Evolutionary conservation across 2,329 filamentous ascomycete species (phyloP).

Genomic region (Exophiala sideris): DNA sequence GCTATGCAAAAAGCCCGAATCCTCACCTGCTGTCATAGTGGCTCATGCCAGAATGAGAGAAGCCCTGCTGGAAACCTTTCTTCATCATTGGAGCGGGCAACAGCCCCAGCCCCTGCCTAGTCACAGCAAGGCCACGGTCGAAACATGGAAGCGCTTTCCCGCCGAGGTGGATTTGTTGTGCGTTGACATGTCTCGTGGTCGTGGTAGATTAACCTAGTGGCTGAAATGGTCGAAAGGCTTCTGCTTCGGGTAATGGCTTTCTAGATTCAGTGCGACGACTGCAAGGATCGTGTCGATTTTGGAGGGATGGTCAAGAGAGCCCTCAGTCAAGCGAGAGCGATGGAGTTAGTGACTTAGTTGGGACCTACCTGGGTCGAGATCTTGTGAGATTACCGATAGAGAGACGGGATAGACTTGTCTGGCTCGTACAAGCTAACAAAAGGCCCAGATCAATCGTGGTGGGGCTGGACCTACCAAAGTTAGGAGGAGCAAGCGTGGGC

Average conservation of each 20-base stretch:
- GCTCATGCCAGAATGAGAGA: no score
- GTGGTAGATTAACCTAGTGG: background rate
- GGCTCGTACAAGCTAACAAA: background rate
- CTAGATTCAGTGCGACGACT: background rate
- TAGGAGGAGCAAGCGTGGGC: no score
- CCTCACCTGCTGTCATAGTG: background rate
- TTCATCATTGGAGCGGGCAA: background rate
- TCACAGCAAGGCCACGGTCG: conserved; percentile 6
- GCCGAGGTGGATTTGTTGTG: background rate
- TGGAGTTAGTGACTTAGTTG: background rate
- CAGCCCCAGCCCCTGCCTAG: conserved; percentile 14
- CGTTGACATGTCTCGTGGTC: background rate
- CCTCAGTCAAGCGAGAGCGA: conserved; percentile 2
- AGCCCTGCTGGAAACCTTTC: no score
- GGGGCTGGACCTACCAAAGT: background rate
- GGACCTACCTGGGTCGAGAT: background rate
- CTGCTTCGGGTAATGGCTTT: conserved; percentile 10
- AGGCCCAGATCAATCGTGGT: background rate
- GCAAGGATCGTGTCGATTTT: background rate
- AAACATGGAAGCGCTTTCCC: background rate
- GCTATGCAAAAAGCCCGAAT: background rate
- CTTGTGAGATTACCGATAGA: background rate
- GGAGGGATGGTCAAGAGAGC: background rate
- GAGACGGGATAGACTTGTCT: background rate
- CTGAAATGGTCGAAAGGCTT: background rate